Base-by-base conservation (phyloP, 2,329 filamentous ascomycete genomes). In the Stachybotrys chartarum region DNA sequence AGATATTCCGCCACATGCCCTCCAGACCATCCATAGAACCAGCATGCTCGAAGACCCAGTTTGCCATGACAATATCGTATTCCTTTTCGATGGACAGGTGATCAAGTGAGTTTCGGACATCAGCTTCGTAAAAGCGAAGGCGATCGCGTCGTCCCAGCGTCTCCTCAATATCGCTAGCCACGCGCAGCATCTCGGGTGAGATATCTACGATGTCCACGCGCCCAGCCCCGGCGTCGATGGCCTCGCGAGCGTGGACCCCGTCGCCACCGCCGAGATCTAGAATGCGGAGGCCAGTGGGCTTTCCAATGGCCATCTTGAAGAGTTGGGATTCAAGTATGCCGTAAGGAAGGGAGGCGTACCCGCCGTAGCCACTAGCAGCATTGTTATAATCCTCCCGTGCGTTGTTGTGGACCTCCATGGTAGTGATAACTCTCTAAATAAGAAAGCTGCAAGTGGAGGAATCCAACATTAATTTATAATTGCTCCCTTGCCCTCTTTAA, bases 1-100 rank as follows among this genome's bases (percentile, higher is more conserved):
- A 56, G 11, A 68, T 53, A 49, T 70, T 69, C n/a, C 44, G 48
- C 60, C 63, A 66, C 60, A 71, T 68, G 35, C 56, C 64, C 53
- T 62, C 59, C 8, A 69, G 60, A 14, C 57, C 57, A 6, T 56
- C 60, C 17, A 62, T 32, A 30, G 45, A 62, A 7, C 56, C 57
- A 17, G 64, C 65, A 56, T 67, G 65, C 54, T 67, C 64, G 53
- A 71, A 62, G 30, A 66, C 54, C 66, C 67, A 70, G 55, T 69
- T 68, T 3, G 61, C 66, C 66, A 70, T 68, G 49, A 68, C 64
- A 17, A 70, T 53, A 54, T 70, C 68, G 56, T 71, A 71, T 30
- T 50, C 18, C n/a, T 51, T 30, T 5, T 51, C 49, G 6, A 51
- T 18, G 12, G 49, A 30, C 12, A 51, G 6, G 30, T 51, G 49